Base-by-base conservation (phyloP, 495 filamentous ascomycete species). In the Trichoderma erinaceum region DNA sequence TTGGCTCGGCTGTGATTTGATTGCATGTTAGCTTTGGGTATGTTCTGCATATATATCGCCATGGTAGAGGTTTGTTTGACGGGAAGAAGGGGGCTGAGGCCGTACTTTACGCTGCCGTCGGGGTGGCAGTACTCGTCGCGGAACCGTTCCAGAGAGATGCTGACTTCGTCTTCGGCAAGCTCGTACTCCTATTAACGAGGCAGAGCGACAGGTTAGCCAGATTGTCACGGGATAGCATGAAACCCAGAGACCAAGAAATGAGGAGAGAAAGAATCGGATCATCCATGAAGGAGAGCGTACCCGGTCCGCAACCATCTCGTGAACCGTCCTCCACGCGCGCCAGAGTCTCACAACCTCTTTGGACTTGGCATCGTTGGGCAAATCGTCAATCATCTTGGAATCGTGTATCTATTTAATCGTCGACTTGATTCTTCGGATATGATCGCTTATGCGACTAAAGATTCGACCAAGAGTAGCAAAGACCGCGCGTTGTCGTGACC, bases 241-340 rank as follows among this genome's bases (percentile, higher is more conserved):
- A 48, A 48, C 5, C 4, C 4, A 38, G 35, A 38, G 44, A 48
- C 44, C 5, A 15, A 48, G 18, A 16, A 7, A 25, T 52, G 21
- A 68, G 41, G 16, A 16, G 21, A 23, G 25, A 1, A 52, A 52
- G 48, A 23, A 21, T 18, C 48, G 25, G 48, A 52, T n/a, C 41
- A 43, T 66, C 15, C 3, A 13, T 21, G 32, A 44, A 16, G 12
- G 38, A 25, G 29, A 66, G 16, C 86, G 66, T 82, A 94, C 91
- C 71, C 92, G 82, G 73, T 96, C 92, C 68, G 83, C 82, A 41
- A 92, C 88, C 92, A 96, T 92, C 81, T 96, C 90, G 74, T 93
- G 89, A 67, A 92, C 86, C 3, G 92, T 96, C 74, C 86, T 82
- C 89, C 91, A 94, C 73, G 90, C 91, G 78, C 92, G 90, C 92